Evolutionary conservation across 2,329 filamentous ascomycete genomes (phyloP).

Genomic region (Rosellinia necatrix): DNA sequence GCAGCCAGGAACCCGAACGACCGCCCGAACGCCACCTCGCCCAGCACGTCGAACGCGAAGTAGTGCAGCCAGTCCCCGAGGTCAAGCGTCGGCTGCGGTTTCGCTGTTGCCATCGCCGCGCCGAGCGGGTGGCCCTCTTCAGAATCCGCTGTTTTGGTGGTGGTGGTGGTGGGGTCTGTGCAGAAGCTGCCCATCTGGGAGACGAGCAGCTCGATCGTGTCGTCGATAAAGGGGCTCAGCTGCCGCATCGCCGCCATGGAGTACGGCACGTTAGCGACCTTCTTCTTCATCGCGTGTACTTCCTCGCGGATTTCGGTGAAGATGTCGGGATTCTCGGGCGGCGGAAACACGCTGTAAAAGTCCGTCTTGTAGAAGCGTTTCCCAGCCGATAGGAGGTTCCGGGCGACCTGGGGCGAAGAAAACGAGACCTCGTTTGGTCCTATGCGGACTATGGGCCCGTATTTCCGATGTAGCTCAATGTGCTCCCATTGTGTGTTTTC

Average conservation of each 20-base stretch:
- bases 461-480: slow-evolving; percentile 50
- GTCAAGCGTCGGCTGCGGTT: slow-evolving; percentile 43
- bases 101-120: slow-evolving; percentile 2
- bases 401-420: slow-evolving; percentile 50
- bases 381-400: slow-evolving; percentile 52
- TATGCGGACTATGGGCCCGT: slow-evolving; percentile 55
- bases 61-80: slow-evolving; percentile 53
- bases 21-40: slow-evolving; percentile 56
- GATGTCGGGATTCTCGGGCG: slow-evolving; percentile 61
- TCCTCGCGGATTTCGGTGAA: slow-evolving; percentile 60
- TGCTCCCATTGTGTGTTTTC: slow-evolving; percentile 50
- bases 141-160: neutral
- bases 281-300: slow-evolving; percentile 60
- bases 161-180: slow-evolving; percentile 21
- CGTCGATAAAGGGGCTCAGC: slow-evolving; percentile 56
- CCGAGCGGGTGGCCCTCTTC: neutral
- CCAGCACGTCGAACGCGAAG: slow-evolving; percentile 55
- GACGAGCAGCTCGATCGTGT: slow-evolving; percentile 53
- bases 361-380: slow-evolving; percentile 58
- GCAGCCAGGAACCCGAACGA: slow-evolving; percentile 58
- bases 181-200: slow-evolving; percentile 49
- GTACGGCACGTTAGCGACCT: slow-evolving; percentile 56
- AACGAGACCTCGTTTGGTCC: slow-evolving; percentile 54
- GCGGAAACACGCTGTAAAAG: slow-evolving; percentile 60
- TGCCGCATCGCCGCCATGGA: slow-evolving; percentile 59